Base-by-base conservation (phyloP, 169 alveolate species). In the Besnoitia besnoiti region DNA sequence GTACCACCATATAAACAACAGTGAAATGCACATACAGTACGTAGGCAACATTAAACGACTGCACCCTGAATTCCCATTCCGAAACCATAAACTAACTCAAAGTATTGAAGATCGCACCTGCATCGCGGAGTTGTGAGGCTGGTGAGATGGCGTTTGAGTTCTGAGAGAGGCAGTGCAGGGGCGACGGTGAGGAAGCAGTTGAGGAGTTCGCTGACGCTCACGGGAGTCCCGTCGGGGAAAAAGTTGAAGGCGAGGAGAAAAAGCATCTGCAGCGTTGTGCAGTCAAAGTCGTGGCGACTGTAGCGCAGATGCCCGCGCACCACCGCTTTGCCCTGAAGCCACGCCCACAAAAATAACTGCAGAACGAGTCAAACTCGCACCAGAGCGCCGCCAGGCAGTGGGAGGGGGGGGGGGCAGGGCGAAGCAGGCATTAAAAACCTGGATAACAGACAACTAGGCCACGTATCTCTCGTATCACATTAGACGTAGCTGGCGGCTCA, bases 221-320 rank as follows among this genome's bases (percentile, higher is more conserved):
- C 85, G 35, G 46, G 67, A 12, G 80, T 44, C 85, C 51, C 61
- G 75, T 91, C 2, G 40, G 51, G 7, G 59, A 59, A 47, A 47
- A 67, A 75, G 85, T 93, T 93, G 88, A 93, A 90, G 47, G 84
- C 87, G 82, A 49, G 51, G 47, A 93, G 76, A 73, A 90, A 67
- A 88, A 90, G 51, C 95, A 93, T 93, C 92, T 93, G 95, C 90
- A 73, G 75, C n/a, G 95, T 90, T 39, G 95, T 61, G 27, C 92
- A 92, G 76, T 89, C 55, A 30, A 47, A 37, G 12, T 90, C 93
- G 47, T 90, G 92, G 44, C 59, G 85, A 19, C 67, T 19, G 73
- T 0, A 0, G 37, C 33, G 44, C 44, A 88, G 21, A 14, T 8
- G 40, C 40, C 85, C 92, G 30, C 85, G 85, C 37, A 88, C 76